phyloP scores from a whole-genome alignment of 129 eudicot species.

The Heracleum sosnowskyi region DNA sequence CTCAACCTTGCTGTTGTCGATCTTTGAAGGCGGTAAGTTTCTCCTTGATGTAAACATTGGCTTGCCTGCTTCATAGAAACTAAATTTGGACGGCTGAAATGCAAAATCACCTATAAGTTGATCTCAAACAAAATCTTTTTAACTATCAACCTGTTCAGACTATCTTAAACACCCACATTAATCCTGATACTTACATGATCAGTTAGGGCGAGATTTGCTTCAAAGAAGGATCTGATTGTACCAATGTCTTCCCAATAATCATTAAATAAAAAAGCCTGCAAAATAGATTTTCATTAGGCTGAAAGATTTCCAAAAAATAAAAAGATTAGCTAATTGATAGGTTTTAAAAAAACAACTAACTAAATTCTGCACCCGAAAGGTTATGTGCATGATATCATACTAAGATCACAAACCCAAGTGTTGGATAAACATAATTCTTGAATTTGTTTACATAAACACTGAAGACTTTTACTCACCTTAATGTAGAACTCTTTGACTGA shows the following conservation, averaged over 20 bases:
- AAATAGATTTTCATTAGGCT: conserved; percentile 2
- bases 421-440: neutral
- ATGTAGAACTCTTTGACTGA: conserved; percentile 65
- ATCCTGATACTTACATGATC: conserved; percentile 65
- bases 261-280: conserved; percentile 89
- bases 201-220: conserved; percentile 95
- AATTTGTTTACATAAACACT: neutral
- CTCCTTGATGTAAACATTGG: conserved; percentile 97
- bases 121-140: neutral
- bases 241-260: conserved; percentile 99
- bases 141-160: neutral
- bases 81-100: conserved; percentile 79
- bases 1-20: conserved; percentile 76
- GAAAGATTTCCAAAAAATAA: neutral
- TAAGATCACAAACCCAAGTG: neutral
- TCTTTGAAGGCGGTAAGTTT: conserved; percentile 90
- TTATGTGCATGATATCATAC: neutral
- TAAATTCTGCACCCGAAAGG: neutral
- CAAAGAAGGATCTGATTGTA: conserved; percentile 88
- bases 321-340: neutral
- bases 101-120: conserved; percentile 7
- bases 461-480: conserved; percentile 38
- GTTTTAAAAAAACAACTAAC: neutral
- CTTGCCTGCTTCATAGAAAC: conserved; percentile 84
- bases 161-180: neutral